Evolutionary conservation across 2,329 filamentous ascomycete genomes (phyloP).

Genomic region (Phialemoniopsis sp.): DNA sequence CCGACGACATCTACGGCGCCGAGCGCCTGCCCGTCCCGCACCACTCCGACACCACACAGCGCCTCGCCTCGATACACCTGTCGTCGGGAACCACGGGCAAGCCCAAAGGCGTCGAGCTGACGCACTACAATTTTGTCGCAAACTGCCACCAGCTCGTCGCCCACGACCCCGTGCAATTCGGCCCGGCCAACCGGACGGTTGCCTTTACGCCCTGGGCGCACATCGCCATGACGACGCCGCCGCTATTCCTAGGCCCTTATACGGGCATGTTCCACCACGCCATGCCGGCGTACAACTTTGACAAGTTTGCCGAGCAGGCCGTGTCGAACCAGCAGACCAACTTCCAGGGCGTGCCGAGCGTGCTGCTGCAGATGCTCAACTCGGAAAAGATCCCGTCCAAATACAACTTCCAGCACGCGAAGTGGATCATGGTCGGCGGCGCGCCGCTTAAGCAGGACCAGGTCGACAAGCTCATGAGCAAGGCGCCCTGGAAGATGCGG

Average conservation of each 20-base stretch:
- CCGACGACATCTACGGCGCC: conserved; percentile 24
- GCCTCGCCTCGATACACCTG: conserved; percentile 12
- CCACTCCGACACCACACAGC: conserved; percentile 23
- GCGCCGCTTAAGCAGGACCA: conserved; percentile 25
- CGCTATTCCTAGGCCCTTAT: conserved; percentile 36
- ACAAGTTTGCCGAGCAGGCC: conserved; percentile 26
- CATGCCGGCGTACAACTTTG: conserved; percentile 32
- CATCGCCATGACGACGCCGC: conserved; percentile 37
- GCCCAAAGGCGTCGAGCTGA: conserved; percentile 18
- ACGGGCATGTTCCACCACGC: conserved; percentile 38
- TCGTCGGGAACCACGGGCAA: conserved; percentile 19
- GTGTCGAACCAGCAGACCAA: conserved; percentile 26
- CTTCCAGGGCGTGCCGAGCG: conserved; percentile 33
- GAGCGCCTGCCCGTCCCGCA: conserved; percentile 27
- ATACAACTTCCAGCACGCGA: conserved; percentile 29
- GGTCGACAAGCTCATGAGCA: conserved; percentile 19
- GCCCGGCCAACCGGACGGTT: conserved; percentile 25
- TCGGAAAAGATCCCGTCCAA: conserved; percentile 22
- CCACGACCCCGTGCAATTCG: conserved; percentile 28
- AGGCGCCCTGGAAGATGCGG: conserved; percentile 30
- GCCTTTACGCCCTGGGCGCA: conserved; percentile 39
- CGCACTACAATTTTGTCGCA: conserved; percentile 20
- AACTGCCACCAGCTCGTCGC: conserved; percentile 28
- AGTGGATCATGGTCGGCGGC: conserved; percentile 30
- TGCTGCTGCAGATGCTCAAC: conserved; percentile 29